These are phyloP conservation scores for Elsinoe necatrix DNA, from an alignment of 2,329 filamentous ascomycete species.

Conservation along the genomic window DNA sequence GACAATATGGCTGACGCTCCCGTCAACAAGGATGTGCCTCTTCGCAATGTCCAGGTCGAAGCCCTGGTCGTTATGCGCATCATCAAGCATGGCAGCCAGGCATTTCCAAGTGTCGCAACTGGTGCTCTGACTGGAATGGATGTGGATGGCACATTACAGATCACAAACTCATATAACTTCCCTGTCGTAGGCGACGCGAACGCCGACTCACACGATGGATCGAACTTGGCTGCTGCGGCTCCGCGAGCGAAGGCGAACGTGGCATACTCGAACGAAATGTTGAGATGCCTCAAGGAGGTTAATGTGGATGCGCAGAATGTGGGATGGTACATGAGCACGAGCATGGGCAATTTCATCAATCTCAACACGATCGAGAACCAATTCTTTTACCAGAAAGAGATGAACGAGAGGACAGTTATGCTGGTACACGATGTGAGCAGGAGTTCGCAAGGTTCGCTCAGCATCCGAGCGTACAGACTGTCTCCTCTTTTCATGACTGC, in stretches of 20 bases:
- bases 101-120: constrained; percentile 81
- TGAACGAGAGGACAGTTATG: constrained; percentile 77
- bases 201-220: constrained; percentile 55
- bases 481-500: constrained; percentile 80
- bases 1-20: constrained; percentile 19
- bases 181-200: constrained; percentile 65
- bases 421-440: constrained; percentile 93
- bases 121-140: constrained; percentile 94
- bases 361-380: constrained; percentile 95
- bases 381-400: constrained; percentile 88
- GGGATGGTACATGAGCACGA: constrained; percentile 97
- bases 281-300: constrained; percentile 90
- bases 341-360: constrained; percentile 98
- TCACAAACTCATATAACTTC: constrained; percentile 95
- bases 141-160: constrained; percentile 66
- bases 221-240: constrained; percentile 72
- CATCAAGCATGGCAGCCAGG: constrained; percentile 84
- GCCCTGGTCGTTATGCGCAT: constrained; percentile 77
- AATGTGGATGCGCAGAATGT: constrained; percentile 98
- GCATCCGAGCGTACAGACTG: constrained; percentile 82
- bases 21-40: constrained; percentile 17
- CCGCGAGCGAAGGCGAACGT: constrained; percentile 87
- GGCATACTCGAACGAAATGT: constrained; percentile 91
- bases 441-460: constrained; percentile 84
- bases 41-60: constrained; percentile 21